These are phyloP conservation scores for Vaucheria bursata DNA, from an alignment of 352 stramenopile species.

Conservation along the genomic window DNA sequence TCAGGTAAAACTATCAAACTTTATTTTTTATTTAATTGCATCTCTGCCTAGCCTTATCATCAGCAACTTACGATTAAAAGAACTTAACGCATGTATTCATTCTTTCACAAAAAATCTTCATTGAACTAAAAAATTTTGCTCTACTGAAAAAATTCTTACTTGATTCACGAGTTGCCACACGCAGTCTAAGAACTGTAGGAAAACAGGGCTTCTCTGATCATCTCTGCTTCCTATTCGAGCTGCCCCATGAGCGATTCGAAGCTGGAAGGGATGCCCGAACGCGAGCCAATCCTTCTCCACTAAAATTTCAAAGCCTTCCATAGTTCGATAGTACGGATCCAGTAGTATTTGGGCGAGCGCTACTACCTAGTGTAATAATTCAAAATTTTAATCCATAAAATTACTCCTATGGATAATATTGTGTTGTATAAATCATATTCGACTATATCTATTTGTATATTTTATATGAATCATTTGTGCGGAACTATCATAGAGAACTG, in stretches of 20 bases:
- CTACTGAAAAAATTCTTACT: too few species aligned
- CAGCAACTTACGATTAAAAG: too few species aligned
- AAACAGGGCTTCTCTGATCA: constrained; percentile 92
- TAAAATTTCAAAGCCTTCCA: constrained; percentile 87
- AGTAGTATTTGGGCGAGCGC: constrained; percentile 88
- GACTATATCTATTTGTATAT: too few species aligned
- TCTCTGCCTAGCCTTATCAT: too few species aligned
- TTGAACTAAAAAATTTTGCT: too few species aligned
- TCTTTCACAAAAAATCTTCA: too few species aligned
- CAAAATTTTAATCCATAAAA: not conserved
- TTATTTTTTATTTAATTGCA: too few species aligned
- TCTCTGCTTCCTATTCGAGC: constrained; percentile 61
- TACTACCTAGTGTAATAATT: constrained; percentile 70
- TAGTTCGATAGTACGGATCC: constrained; percentile 92
- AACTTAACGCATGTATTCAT: too few species aligned
- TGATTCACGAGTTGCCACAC: constrained; percentile 92
- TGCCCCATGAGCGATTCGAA: constrained; percentile 82
- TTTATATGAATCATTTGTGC: too few species aligned
- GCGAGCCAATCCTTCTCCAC: constrained; percentile 98
- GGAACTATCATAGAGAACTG: too few species aligned
- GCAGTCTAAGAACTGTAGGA: constrained; percentile 96
- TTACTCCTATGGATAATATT: not conserved
- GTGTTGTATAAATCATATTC: too few species aligned
- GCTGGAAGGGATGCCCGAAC: constrained; percentile 96
- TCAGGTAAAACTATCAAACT: too few species aligned